Evolutionary conservation across 768 basidiomycete genomes (phyloP), one percentile per base, ranked within the genome.

Genomic region (Vararia minispora): DNA sequence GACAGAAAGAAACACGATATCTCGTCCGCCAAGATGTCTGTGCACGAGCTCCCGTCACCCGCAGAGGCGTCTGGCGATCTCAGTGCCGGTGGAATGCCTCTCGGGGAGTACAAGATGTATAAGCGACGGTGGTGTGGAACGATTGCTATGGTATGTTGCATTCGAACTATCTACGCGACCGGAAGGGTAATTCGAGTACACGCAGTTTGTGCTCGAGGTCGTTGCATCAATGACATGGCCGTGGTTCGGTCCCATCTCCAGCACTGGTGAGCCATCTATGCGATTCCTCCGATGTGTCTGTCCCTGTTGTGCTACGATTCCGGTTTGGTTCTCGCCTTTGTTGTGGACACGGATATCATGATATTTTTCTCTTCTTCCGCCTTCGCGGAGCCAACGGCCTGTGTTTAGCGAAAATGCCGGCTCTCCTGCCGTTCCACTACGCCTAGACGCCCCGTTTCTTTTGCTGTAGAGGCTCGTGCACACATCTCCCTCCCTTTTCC

Each of bases 211-310:
- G 22, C 58, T 88, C 23, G 80, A 76, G 38, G 53, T 79, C 28
- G 66, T 76, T 9, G 62, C 68, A 2, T 83, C 72, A 5, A 74
- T 83, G 77, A 59, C 69, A 6, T 76, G 75, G 72, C 69, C 80
- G 3, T 90, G 85, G 85, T 90, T 89, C 50, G 85, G 86, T 3
- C 82, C 87, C 3, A 88, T 91, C 38, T 64, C 86, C 0, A 76
- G 74, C 28, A 55, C 76, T 48, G 64, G 85, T 86, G 33, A 29
- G 65, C 43, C 10, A 12, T 44, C 11, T 11, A 5, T 17, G 6
- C 20, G 6, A 8, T 39, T n/a, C 23, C 25, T 22, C 29, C 29
- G 5, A 10, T 33, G 23, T 14, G 22, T 27, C 14, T 24, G 20
- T 26, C 14, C 16, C 28, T 12, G 18, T 16, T 3, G 5, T 18